Evolutionary conservation across 1,284 basidiomycete species (phyloP), one percentile per base, ranked within the genome.

Genomic region (Ustilago curta): DNA sequence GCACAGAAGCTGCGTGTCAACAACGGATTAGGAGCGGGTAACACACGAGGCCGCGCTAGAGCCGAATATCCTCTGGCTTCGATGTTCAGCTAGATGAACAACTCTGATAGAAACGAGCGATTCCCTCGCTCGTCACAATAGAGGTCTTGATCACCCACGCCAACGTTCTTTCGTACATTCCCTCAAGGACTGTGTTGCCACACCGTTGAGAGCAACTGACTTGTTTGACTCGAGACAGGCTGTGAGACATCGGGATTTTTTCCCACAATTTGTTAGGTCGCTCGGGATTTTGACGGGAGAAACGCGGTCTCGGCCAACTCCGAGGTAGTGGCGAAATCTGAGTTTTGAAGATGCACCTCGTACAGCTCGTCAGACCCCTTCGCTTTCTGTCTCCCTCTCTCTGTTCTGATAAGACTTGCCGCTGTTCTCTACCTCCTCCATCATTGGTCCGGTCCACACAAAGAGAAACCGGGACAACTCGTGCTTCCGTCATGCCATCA

Each of bases 31-130:
- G 64, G 68, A 12, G 60, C 42, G 14, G 64, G 72, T 21, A 70
- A 49, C 49, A 42, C 57, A 2, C 57, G 55, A n/a, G 72, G 72
- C 7, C 48, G 72, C 3, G 64, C 68, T 6, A 56, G 68, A 27
- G 72, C 72, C 2, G 72, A 75, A 32, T 75, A 75, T 19, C 72
- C 72, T 4, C 40, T 75, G 40, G 72, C 72, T 18, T 63, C 63
- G 14, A 37, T 59, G 8, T 75, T 75, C 27, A 70, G 43, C 58
- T 75, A 66, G 49, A 42, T 21, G 35, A 37, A n/a, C 11, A 14
- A 7, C 16, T 14, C 7, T 19, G 6, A 3, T 31, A 31, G 49
- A 35, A 58, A 37, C 37, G 7, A 21, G 51, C n/a, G 21, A 19
- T n/a, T 4, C 27, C 3, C 27, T 27, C 27, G 7, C 27, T 8